phyloP scores from a whole-genome alignment of 495 filamentous ascomycete genomes.

The Lindgomyces ingoldianus region DNA sequence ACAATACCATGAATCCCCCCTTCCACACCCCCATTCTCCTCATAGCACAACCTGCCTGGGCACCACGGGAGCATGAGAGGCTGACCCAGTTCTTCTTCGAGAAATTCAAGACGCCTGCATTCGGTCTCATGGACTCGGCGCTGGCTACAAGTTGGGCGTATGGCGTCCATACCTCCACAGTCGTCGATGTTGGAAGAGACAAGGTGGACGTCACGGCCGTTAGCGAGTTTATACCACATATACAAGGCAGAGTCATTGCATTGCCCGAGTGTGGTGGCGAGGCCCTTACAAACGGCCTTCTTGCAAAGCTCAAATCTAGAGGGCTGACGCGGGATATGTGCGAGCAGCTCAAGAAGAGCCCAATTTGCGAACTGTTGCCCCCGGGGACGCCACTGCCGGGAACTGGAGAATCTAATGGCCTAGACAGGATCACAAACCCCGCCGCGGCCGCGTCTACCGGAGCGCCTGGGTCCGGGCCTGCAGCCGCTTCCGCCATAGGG shows the following conservation, averaged over 20 bases:
- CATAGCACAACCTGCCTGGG: slow-evolving; percentile 84
- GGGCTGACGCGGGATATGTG: slow-evolving; percentile 84
- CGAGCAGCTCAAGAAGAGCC: slow-evolving; percentile 87
- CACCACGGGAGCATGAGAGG: slow-evolving; percentile 73
- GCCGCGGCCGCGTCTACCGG: slow-evolving; percentile 59
- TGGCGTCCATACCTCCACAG: slow-evolving; percentile 70
- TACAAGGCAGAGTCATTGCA: slow-evolving; percentile 60
- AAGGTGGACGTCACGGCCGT: slow-evolving; percentile 92
- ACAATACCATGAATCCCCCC: slow-evolving; percentile 80
- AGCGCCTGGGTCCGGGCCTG: slow-evolving; percentile 47
- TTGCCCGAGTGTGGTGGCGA: slow-evolving; percentile 80
- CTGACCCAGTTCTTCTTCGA: slow-evolving; percentile 94
- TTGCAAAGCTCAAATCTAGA: slow-evolving; percentile 66
- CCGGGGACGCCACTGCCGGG: slow-evolving; percentile 62
- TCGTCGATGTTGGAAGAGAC: slow-evolving; percentile 85
- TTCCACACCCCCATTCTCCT: slow-evolving; percentile 94
- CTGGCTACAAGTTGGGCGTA: slow-evolving; percentile 82
- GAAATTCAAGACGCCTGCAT: slow-evolving; percentile 89
- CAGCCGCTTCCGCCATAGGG: slow-evolving; percentile 42
- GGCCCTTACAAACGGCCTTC: slow-evolving; percentile 76
- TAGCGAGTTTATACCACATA: slow-evolving; percentile 69
- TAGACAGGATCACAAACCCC: slow-evolving; percentile 59
- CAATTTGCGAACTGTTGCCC: slow-evolving; percentile 85
- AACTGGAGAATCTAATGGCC: slow-evolving; percentile 48
- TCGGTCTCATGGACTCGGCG: slow-evolving; percentile 82